phyloP scores from a whole-genome alignment of 257 asterid species.

The Solanum verrucosum region DNA sequence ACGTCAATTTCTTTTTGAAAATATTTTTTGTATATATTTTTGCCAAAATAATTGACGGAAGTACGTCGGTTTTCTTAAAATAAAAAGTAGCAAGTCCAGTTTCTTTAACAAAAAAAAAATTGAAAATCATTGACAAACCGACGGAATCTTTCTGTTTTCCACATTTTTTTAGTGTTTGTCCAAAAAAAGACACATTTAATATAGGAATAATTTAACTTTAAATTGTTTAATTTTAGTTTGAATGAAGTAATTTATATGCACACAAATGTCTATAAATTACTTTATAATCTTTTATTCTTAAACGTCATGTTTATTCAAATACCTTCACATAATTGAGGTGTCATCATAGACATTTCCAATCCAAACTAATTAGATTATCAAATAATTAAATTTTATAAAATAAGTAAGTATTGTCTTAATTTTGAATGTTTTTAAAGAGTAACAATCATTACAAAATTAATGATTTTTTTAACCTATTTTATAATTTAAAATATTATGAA shows the following conservation, averaged over 20 bases:
- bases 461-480: background rate
- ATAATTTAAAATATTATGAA: background rate
- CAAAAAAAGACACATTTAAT: background rate
- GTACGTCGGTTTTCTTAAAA: no score
- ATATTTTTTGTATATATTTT: no score
- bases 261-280: background rate
- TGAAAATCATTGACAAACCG: background rate
- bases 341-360: background rate
- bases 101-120: no score
- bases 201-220: background rate
- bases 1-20: background rate
- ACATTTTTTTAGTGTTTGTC: background rate
- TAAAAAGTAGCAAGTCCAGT: no score
- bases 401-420: no score
- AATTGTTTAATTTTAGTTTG: background rate
- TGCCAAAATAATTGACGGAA: background rate
- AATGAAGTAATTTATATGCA: no score
- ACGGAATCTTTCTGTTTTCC: no score
- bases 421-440: background rate
- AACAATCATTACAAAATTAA: background rate
- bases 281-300: background rate
- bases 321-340: background rate
- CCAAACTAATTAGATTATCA: background rate
- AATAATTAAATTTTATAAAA: no score
- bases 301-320: background rate